Evolutionary conservation across 1,139 yeast species (phyloP).

Genomic region (Candida gigantensis): DNA sequence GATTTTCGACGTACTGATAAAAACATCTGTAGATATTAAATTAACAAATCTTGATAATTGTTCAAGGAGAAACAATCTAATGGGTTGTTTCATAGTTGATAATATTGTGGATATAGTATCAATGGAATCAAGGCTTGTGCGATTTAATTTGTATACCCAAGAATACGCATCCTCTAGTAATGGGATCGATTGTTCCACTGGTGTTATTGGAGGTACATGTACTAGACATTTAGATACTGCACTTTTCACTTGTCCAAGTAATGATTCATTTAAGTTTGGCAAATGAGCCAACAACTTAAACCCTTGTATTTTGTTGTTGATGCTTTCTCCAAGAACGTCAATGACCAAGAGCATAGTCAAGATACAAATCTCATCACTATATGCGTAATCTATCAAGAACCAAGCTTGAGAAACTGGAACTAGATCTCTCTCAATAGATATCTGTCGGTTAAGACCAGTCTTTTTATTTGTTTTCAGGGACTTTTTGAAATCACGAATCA

Average conservation of each 20-base stretch:
- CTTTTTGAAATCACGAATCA: slow-evolving; percentile 10
- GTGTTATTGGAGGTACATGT: slow-evolving; percentile 50
- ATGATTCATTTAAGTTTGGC: slow-evolving; percentile 11
- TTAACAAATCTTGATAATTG: slow-evolving; percentile 8
- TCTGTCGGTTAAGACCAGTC: slow-evolving; percentile 19
- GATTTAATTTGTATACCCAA: slow-evolving; percentile 10
- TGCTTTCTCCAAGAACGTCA: slow-evolving; percentile 47
- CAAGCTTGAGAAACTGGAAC: slow-evolving; percentile 28
- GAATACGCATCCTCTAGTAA: slow-evolving; percentile 29
- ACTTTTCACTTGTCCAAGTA: slow-evolving; percentile 13
- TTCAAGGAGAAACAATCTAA: slow-evolving; percentile 16
- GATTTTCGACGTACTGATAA: slow-evolving; percentile 31
- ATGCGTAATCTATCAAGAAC: slow-evolving; percentile 24
- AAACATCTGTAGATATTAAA: slow-evolving; percentile 8
- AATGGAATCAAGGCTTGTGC: slow-evolving; percentile 12
- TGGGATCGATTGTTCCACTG: slow-evolving; percentile 23
- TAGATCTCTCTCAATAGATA: slow-evolving; percentile 21
- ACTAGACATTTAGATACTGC: slow-evolving; percentile 36
- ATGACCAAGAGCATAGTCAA: slow-evolving; percentile 49
- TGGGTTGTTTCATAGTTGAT: slow-evolving; percentile 19
- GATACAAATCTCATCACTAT: slow-evolving; percentile 37
- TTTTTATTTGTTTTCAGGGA: slow-evolving; percentile 6
- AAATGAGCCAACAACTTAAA: slow-evolving; percentile 25
- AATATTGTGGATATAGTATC: slow-evolving; percentile 21
- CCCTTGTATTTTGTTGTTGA: slow-evolving; percentile 49